phyloP scores from a whole-genome alignment of 768 basidiomycete genomes.

The Termitomyces sp. region DNA sequence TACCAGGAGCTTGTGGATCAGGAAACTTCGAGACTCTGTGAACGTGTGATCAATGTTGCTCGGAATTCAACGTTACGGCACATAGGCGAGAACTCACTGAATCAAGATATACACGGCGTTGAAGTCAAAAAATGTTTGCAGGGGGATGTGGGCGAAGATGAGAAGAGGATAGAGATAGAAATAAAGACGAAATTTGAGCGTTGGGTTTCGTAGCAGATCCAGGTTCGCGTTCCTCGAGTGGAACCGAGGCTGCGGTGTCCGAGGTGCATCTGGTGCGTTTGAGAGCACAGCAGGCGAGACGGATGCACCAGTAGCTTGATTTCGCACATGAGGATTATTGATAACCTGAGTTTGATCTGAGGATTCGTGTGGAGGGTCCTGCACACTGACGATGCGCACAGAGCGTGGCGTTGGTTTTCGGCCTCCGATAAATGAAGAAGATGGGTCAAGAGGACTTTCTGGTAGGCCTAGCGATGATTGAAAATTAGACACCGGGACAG shows the following conservation, averaged over 20 bases:
- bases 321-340: conserved; percentile 51
- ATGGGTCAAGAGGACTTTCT: conserved; percentile 28
- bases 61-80: conserved; percentile 3
- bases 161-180: conserved; percentile 71
- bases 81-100: conserved; percentile 55
- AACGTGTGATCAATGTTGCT: conserved; percentile 1
- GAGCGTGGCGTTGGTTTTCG: conserved; percentile 78
- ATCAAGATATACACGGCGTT: conserved; percentile 81
- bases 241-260: conserved; percentile 59
- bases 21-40: conserved; percentile 72
- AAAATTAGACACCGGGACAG: conserved; percentile 69
- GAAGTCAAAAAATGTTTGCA: conserved; percentile 88
- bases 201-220: conserved; percentile 63
- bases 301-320: conserved; percentile 46
- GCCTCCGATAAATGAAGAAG: conserved; percentile 46
- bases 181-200: conserved; percentile 49
- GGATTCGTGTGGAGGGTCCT: conserved; percentile 48
- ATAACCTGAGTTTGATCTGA: conserved; percentile 47
- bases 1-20: conserved; percentile 63
- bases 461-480: conserved; percentile 49
- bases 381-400: conserved; percentile 75
- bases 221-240: conserved; percentile 64
- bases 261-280: conserved; percentile 26
- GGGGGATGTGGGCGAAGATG: conserved; percentile 65
- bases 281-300: conserved; percentile 42